These are phyloP conservation scores for Cairneyella variabilis DNA, from an alignment of 495 filamentous ascomycete species.

Conservation along the genomic window DNA sequence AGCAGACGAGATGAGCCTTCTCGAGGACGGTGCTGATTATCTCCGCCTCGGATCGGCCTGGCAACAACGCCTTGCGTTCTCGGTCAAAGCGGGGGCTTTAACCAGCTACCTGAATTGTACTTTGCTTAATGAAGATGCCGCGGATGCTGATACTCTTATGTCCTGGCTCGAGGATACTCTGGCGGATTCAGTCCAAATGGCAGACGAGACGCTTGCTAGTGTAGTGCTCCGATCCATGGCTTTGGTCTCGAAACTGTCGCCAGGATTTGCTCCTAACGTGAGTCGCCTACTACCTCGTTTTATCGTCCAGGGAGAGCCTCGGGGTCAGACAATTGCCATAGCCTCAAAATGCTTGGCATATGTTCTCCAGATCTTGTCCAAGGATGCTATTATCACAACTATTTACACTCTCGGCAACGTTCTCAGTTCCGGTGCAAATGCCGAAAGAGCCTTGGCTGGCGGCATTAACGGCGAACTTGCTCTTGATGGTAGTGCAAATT, in stretches of 20 bases:
- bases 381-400: conserved; percentile 91
- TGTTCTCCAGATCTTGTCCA: conserved; percentile 72
- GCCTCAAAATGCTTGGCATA: conserved; percentile 80
- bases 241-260: conserved; percentile 68
- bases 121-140: conserved; percentile 70
- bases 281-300: conserved; percentile 80
- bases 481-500: conserved; percentile 27
- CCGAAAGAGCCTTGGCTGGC: conserved; percentile 34
- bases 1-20: conserved; percentile 71
- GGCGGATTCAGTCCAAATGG: conserved; percentile 74
- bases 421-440: conserved; percentile 58
- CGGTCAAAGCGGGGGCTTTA: conserved; percentile 79
- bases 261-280: conserved; percentile 66
- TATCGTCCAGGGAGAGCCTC: conserved; percentile 73
- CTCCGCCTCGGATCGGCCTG: conserved; percentile 77
- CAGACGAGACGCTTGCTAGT: conserved; percentile 65
- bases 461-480: conserved; percentile 28
- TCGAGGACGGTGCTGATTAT: conserved; percentile 90
- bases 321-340: conserved; percentile 58
- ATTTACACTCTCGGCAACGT: conserved; percentile 93
- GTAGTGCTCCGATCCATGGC: conserved; percentile 78
- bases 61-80: conserved; percentile 82
- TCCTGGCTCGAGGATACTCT: conserved; percentile 82
- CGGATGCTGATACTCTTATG: conserved; percentile 76
- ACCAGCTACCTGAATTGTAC: conserved; percentile 81